Percentiles rank a stretch among this genome's conserved stretches.
Evolutionary conservation across 495 filamentous ascomycete species (phyloP).

Genomic region (Penicillium atrosanguineum): DNA sequence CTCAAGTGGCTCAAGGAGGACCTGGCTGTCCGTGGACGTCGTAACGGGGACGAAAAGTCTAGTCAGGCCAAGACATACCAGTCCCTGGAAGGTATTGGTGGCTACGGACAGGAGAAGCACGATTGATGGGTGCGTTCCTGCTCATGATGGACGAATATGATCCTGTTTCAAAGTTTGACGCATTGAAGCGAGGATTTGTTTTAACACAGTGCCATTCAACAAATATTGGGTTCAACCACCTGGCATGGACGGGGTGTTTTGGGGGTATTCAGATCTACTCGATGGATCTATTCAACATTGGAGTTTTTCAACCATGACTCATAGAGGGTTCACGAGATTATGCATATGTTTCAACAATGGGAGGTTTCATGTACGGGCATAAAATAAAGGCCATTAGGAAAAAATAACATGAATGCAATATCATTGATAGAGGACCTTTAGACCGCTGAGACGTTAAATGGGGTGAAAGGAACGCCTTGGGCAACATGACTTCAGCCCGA

Average conservation of each 20-base stretch:
- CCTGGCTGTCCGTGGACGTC: conserved; percentile 73
- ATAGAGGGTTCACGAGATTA: conserved; percentile 12
- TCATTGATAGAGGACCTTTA: too few species aligned
- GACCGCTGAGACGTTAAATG: too few species aligned
- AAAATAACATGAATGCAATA: too few species aligned
- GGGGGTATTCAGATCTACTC: conserved; percentile 20
- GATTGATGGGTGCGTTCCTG: conserved; percentile 14
- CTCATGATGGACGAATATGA: background rate
- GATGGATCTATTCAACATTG: conserved; percentile 33
- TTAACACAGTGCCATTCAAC: conserved; percentile 32
- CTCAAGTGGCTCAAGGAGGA: conserved; percentile 84
- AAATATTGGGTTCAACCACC: conserved; percentile 29
- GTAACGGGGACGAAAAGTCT: conserved; percentile 59
- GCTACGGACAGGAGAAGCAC: conserved; percentile 75
- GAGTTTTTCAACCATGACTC: conserved; percentile 33
- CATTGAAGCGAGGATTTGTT: conserved; percentile 3
- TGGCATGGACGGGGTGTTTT: conserved; percentile 25
- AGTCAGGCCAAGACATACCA: conserved; percentile 71
- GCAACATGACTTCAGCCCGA: too few species aligned
- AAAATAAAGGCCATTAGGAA: too few species aligned
- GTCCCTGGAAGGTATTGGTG: conserved; percentile 64
- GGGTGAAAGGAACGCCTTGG: too few species aligned
- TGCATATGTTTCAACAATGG: background rate
- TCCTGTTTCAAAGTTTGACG: conserved; percentile 3
- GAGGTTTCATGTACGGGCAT: background rate